Evolutionary conservation across 768 basidiomycete species (phyloP).

Genomic region (Fomitopsis pulvina): DNA sequence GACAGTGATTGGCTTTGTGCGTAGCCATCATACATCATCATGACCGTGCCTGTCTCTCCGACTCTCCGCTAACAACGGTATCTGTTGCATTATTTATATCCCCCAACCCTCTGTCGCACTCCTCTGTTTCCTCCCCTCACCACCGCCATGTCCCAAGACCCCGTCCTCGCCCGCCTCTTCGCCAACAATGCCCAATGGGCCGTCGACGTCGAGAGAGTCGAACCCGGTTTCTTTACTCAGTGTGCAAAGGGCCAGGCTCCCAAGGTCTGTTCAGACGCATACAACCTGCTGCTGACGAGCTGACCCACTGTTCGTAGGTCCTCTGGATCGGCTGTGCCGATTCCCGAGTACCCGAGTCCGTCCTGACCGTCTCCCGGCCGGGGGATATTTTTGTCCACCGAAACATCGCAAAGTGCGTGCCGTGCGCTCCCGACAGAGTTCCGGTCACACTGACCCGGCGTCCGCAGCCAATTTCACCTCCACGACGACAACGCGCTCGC

Average conservation of each 20-base stretch:
- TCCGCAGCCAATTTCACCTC: slow-evolving; percentile 59
- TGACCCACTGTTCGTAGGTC: slow-evolving; percentile 32
- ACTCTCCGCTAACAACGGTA: neutral
- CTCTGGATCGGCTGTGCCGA: slow-evolving; percentile 83
- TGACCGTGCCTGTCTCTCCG: too few relatives aligned
- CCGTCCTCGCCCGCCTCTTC: slow-evolving; percentile 29
- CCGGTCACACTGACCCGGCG: neutral
- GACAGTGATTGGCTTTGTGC: too few relatives aligned
- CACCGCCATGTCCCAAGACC: slow-evolving; percentile 11
- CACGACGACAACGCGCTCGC: slow-evolving; percentile 68
- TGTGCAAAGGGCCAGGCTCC: slow-evolving; percentile 61
- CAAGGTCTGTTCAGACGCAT: slow-evolving; percentile 37
- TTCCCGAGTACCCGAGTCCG: slow-evolving; percentile 78
- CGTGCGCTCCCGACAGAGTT: neutral
- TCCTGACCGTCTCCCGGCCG: slow-evolving; percentile 60
- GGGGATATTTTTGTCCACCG: slow-evolving; percentile 82
- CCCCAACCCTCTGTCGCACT: neutral
- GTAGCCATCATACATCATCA: too few relatives aligned
- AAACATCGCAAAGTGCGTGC: slow-evolving; percentile 79
- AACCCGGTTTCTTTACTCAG: slow-evolving; percentile 59
- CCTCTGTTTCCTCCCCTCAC: neutral
- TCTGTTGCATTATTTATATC: neutral
- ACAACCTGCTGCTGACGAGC: neutral
- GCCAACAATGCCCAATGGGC: slow-evolving; percentile 67
- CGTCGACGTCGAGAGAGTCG: slow-evolving; percentile 40